phyloP scores from a whole-genome alignment of 176 grass and related monocot species.

The Poa annua region DNA sequence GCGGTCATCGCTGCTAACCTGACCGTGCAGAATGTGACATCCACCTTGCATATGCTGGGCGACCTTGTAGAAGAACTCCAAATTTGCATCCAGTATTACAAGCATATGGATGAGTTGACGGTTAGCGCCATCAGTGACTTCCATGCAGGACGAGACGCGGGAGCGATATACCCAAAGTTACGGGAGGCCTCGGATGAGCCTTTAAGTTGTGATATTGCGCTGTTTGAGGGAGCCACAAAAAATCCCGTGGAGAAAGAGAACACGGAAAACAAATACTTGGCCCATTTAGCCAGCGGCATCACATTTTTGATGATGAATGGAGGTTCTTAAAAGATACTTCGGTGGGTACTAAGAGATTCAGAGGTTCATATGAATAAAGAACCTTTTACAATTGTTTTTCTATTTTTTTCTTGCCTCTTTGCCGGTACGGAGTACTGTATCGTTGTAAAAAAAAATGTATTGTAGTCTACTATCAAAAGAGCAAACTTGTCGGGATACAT shows the following conservation, averaged over 20 bases:
- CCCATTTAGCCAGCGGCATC: not conserved
- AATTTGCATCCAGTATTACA: not conserved
- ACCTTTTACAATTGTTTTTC: too few species aligned
- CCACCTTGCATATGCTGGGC: constrained; percentile 5
- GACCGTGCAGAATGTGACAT: not conserved
- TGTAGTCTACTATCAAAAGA: too few species aligned
- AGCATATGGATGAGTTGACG: not conserved
- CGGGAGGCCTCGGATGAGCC: not conserved
- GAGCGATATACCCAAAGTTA: not conserved
- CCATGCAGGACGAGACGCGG: not conserved
- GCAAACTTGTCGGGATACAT: too few species aligned
- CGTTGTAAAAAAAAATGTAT: too few species aligned
- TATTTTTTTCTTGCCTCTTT: too few species aligned
- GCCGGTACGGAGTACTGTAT: too few species aligned
- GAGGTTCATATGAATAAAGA: too few species aligned
- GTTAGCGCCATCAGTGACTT: not conserved
- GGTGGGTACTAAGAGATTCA: too few species aligned
- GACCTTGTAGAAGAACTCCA: not conserved
- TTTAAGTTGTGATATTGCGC: not conserved
- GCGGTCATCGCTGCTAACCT: not conserved
- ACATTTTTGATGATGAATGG: not conserved
- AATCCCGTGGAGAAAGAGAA: not conserved
- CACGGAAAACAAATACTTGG: not conserved
- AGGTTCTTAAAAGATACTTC: not conserved
- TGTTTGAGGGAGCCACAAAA: not conserved